Conservation (phyloP, 2,329 filamentous ascomycete genomes). For the Ophiostoma pallidulum region DNA sequence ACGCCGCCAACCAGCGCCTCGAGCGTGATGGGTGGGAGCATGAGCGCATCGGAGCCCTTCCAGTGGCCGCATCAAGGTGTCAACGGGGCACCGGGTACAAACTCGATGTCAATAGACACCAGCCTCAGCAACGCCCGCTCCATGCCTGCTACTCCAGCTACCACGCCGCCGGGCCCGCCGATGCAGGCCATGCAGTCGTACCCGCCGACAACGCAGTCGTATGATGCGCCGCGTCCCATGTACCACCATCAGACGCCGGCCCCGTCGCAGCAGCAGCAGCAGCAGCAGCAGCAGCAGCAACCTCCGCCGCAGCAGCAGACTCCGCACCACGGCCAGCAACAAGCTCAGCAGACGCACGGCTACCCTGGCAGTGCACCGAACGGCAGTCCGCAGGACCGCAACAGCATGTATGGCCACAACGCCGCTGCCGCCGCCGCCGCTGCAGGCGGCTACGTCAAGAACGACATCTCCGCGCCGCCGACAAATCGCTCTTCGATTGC, state of each 20-base stretch:
- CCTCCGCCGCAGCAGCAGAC: slow-evolving; percentile 60
- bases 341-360: slow-evolving; percentile 50
- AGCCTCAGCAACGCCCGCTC: slow-evolving; percentile 69
- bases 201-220: slow-evolving; percentile 56
- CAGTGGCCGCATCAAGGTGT: slow-evolving; percentile 64
- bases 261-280: slow-evolving; percentile 55
- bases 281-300: slow-evolving; percentile 37
- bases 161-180: slow-evolving; percentile 70
- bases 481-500: slow-evolving; percentile 50
- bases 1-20: slow-evolving; percentile 91
- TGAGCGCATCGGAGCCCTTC: slow-evolving; percentile 68
- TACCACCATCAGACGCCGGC: slow-evolving; percentile 64
- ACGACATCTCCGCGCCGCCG: slow-evolving; percentile 72
- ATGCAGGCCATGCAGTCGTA: slow-evolving; percentile 75
- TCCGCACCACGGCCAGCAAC: slow-evolving; percentile 28
- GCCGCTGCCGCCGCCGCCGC: slow-evolving; percentile 9
- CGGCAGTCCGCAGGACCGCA: slow-evolving; percentile 47
- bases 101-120: slow-evolving; percentile 74
- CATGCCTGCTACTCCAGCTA: slow-evolving; percentile 84
- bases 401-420: slow-evolving; percentile 54
- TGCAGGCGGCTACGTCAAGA: slow-evolving; percentile 60
- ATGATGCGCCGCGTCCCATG: slow-evolving; percentile 68
- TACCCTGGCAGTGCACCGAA: slow-evolving; percentile 58
- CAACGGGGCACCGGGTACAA: slow-evolving; percentile 51
- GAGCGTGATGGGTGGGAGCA: slow-evolving; percentile 60